Conservation (phyloP, 495 filamentous ascomycete genomes). For the Niebla homalea region DNA sequence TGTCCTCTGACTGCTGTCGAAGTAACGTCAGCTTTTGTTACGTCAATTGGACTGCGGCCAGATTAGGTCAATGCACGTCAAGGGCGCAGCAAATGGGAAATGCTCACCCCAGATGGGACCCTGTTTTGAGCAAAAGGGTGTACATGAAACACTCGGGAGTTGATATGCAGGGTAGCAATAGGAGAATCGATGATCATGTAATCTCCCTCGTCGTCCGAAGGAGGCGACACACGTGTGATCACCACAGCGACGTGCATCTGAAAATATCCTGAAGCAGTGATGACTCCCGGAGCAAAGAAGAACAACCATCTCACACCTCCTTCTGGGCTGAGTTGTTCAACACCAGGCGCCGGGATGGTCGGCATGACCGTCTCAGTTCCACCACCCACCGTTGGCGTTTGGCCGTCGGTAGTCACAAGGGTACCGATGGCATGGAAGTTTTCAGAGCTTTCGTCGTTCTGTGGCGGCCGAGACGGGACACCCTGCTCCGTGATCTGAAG, state of each 20-base stretch:
- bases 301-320: neutral
- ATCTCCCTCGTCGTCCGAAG: slow-evolving; percentile 2
- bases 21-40: too few relatives aligned
- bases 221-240: neutral
- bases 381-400: slow-evolving; percentile 2
- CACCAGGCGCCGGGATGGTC: neutral
- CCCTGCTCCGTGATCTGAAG: neutral
- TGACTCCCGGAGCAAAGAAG: neutral
- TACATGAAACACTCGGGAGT: neutral
- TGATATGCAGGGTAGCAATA: slow-evolving; percentile 1
- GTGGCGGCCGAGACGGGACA: neutral
- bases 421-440: slow-evolving; percentile 2
- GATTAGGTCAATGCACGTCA: too few relatives aligned
- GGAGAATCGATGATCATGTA: slow-evolving; percentile 2
- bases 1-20: too few relatives aligned
- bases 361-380: neutral
- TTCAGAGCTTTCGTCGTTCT: neutral
- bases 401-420: slow-evolving; percentile 3
- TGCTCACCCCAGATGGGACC: neutral
- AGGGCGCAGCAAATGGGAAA: too few relatives aligned
- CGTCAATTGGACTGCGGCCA: too few relatives aligned
- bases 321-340: neutral
- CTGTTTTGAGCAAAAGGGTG: slow-evolving; percentile 1
- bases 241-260: slow-evolving; percentile 5
- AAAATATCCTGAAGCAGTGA: slow-evolving; percentile 1